phyloP scores from a whole-genome alignment of 176 grass and related monocot species.

The Aegilops speltoides region DNA sequence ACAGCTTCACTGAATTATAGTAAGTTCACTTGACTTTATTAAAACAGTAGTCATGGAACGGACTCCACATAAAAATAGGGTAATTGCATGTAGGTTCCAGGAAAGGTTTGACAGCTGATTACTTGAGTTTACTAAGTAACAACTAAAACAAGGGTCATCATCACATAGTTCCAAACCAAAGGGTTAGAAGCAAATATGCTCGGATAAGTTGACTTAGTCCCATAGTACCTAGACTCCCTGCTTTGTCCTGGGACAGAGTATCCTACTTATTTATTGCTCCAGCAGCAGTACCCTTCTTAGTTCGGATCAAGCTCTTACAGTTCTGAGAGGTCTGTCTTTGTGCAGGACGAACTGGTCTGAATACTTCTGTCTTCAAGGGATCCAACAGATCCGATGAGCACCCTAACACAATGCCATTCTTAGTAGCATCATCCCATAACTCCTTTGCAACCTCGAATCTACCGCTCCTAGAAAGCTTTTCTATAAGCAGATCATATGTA shows the following conservation, averaged over 20 bases:
- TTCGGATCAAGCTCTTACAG: constrained; percentile 32
- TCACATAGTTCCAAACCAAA: constrained; percentile 19
- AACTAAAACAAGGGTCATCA: constrained; percentile 18
- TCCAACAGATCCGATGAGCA: constrained; percentile 68
- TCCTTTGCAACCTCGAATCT: constrained; percentile 58
- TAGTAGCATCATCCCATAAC: constrained; percentile 64
- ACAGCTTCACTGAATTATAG: not conserved
- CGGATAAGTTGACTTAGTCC: not conserved
- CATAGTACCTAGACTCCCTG: constrained; percentile 34
- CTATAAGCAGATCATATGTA: constrained; percentile 64
- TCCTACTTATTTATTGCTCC: constrained; percentile 28
- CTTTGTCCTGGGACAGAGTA: constrained; percentile 13
- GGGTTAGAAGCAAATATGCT: not conserved
- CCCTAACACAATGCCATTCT: constrained; percentile 41
- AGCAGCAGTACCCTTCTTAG: constrained; percentile 31
- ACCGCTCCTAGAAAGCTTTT: constrained; percentile 60
- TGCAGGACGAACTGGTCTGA: constrained; percentile 35
- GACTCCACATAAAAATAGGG: not conserved
- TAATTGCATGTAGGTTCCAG: not conserved
- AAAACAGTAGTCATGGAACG: not conserved
- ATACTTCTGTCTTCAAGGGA: constrained; percentile 69
- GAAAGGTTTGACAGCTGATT: not conserved
- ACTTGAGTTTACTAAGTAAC: constrained; percentile 6
- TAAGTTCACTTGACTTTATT: not conserved
- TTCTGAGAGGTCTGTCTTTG: constrained; percentile 30